These are phyloP conservation scores for Coprinellus micaceus DNA, from an alignment of 768 basidiomycete genomes.

Conservation along the genomic window DNA sequence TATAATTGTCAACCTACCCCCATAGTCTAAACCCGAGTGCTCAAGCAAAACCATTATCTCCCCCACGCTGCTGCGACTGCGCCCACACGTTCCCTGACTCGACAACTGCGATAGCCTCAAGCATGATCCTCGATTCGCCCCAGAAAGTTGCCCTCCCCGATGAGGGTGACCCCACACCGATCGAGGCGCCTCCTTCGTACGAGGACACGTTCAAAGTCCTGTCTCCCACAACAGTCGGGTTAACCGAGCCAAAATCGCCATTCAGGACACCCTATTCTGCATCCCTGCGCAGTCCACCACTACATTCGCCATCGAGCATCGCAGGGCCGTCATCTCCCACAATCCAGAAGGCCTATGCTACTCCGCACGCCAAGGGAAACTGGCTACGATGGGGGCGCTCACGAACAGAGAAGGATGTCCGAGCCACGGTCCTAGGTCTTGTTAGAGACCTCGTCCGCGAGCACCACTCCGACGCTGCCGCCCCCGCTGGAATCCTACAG, in stretches of 20 bases:
- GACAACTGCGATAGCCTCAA: no score
- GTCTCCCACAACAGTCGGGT: not conserved
- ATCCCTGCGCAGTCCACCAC: no score
- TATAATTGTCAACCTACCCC: no score
- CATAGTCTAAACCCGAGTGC: no score
- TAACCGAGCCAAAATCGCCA: not conserved
- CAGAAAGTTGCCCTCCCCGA: conserved; percentile 34
- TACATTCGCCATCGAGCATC: not conserved
- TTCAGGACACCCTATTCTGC: not conserved
- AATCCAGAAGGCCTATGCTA: not conserved
- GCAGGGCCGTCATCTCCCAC: not conserved
- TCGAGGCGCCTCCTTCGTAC: conserved; percentile 40
- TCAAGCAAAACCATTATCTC: no score
- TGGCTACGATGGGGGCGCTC: conserved; percentile 36
- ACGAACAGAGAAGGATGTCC: conserved; percentile 45
- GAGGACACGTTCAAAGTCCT: conserved; percentile 21
- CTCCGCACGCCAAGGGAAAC: conserved; percentile 1
- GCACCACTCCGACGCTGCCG: conserved; percentile 25
- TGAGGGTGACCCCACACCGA: conserved; percentile 33
- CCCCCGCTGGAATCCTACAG: conserved; percentile 45
- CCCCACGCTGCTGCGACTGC: no score
- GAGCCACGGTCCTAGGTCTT: conserved; percentile 48
- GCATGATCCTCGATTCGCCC: no score
- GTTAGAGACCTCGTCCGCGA: conserved; percentile 54
- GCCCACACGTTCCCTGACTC: no score